Evolutionary conservation across 805 yeast species (phyloP).

Genomic region (Teunomyces cretensis): DNA sequence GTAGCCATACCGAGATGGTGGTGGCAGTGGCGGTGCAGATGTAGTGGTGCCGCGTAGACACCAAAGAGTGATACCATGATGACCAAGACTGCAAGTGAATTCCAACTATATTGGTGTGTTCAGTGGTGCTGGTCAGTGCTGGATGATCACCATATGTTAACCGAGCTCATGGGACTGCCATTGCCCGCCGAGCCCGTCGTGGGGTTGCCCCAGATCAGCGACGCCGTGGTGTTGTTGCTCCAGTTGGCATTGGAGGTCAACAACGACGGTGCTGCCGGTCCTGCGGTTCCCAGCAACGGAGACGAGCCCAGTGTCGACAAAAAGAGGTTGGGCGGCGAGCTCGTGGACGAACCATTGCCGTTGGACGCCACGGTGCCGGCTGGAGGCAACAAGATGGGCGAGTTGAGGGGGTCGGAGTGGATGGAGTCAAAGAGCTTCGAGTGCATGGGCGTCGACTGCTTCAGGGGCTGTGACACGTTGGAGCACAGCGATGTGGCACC

Average conservation of each 20-base stretch:
- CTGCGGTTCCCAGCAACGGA: not conserved
- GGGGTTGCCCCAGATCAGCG: conserved; percentile 21
- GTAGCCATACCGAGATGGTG: no score
- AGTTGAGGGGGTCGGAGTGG: conserved; percentile 11
- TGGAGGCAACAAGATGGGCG: conserved; percentile 23
- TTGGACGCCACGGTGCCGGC: conserved; percentile 14
- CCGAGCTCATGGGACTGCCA: conserved; percentile 8
- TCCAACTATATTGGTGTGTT: no score
- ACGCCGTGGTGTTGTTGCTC: conserved; percentile 8
- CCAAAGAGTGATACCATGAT: no score
- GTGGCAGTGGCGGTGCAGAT: no score
- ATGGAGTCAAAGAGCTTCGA: conserved; percentile 19
- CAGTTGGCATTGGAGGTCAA: conserved; percentile 11
- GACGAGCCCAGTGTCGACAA: conserved; percentile 10
- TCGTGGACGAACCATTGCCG: conserved; percentile 12
- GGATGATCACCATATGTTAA: not conserved
- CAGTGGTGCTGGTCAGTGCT: no score
- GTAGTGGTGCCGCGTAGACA: no score
- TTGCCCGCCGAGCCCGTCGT: conserved; percentile 12
- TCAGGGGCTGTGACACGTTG: not conserved
- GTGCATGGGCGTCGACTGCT: conserved; percentile 11
- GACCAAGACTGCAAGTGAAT: no score
- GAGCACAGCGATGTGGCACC: not conserved
- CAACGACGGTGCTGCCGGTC: not conserved
- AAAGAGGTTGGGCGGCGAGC: conserved; percentile 26